Evolutionary conservation across 108 stramenopile species (phyloP), one percentile per base, ranked within the genome.

Genomic region (Nitzschia palea): DNA sequence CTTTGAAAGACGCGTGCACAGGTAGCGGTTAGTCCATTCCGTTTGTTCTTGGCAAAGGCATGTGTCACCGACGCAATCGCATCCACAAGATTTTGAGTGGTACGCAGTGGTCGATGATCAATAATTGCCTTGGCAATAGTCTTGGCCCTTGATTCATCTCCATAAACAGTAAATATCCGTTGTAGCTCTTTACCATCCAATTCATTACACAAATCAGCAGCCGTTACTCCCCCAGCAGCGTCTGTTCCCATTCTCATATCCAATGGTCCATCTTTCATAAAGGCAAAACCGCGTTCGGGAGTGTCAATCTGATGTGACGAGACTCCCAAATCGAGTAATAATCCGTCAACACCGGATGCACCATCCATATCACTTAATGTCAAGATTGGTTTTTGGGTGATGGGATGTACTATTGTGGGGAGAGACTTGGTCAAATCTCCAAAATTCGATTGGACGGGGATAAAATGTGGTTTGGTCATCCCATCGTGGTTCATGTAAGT

Each of bases 261-360:
- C 8, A 98, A 68, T n/a, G 93, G 94, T 0, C 97, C 96, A 44
- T 96, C 91, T 62, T 81, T 79, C 80, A 93, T 87, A 57, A 96
- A 96, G 33, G 90, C 80, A 83, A 98, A 98, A 4, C 97, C 97
- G 6, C 97, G 89, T 20, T 84, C 91, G 3, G 88, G 65, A 1
- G 70, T 85, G 71, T 98, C 87, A 55, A 98, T 93, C 78, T 98
- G 97, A 78, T 95, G 88, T 6, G 93, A 94, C 10, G 89, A 92
- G 1, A 98, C 93, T 9, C 97, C 97, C 26, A 96, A 70, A 77
- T 98, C 97, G 10, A 98, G 71, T 9, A 98, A 67, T 44, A 98
- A 87, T n/a, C 97, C 97, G 67, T 96, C 94, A 8, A 93, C 91
- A 27, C 84, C 82, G 10, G 66, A 15, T 44, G 18, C 36, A 51